Evolutionary conservation across 78 protist species (phyloP).

Genomic region (slime mould (Dictyostelium discoideum)): DNA sequence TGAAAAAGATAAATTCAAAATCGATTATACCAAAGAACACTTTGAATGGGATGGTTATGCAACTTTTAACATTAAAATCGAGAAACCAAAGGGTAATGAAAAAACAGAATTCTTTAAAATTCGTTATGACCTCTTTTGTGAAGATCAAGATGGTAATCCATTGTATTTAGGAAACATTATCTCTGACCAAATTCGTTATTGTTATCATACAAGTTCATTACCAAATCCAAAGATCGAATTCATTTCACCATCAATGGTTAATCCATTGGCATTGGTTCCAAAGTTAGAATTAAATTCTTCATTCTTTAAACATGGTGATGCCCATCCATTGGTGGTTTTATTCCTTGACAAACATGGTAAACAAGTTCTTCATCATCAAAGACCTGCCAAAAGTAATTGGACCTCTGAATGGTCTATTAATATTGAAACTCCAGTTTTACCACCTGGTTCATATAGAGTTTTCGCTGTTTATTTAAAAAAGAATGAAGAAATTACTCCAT

Average conservation of each 20-base stretch:
- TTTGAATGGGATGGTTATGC: constrained; percentile 2
- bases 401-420: constrained; percentile 19
- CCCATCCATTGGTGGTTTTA: background rate
- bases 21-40: constrained; percentile 7
- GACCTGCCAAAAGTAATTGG: constrained; percentile 6
- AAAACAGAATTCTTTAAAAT: constrained; percentile 13
- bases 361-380: background rate
- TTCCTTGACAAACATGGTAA: constrained; percentile 1
- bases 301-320: constrained; percentile 14
- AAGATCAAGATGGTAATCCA: constrained; percentile 14
- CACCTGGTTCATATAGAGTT: background rate
- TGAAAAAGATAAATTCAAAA: constrained; percentile 20
- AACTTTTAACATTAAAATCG: constrained; percentile 3
- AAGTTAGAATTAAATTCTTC: constrained; percentile 7
- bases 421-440: background rate
- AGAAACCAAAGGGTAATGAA: constrained; percentile 9
- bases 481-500: constrained; percentile 6
- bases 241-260: background rate
- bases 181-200: constrained; percentile 5
- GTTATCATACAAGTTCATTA: constrained; percentile 3
- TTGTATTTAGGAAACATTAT: background rate
- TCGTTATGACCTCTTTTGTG: constrained; percentile 2
- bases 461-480: background rate
- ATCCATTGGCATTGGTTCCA: background rate
- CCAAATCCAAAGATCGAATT: constrained; percentile 20